Conservation (phyloP, 371 early-diverging fungal species). For the Encephalitozoon romaleae region DNA sequence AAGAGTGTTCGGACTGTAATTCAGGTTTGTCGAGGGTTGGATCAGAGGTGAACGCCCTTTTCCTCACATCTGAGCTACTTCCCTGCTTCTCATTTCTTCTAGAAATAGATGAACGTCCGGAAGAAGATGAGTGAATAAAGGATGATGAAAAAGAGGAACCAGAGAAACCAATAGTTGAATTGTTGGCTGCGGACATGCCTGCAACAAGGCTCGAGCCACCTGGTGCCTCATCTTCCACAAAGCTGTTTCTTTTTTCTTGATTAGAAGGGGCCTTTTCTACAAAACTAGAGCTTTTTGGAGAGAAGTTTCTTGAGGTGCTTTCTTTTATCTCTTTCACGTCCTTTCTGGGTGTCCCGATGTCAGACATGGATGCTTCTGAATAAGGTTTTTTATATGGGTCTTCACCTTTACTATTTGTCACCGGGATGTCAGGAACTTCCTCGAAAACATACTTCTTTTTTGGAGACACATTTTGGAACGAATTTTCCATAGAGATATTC, state of each 20-base stretch:
- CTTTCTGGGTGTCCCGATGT: not conserved
- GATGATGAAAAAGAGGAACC: not conserved
- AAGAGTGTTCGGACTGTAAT: not conserved
- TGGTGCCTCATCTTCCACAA: not conserved
- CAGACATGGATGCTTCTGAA: not conserved
- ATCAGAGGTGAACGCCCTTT: not conserved
- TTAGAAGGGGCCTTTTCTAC: not conserved
- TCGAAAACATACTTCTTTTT: not conserved
- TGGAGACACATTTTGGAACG: slow-evolving; percentile 24
- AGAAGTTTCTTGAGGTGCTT: not conserved
- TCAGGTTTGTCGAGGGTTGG: slow-evolving; percentile 4
- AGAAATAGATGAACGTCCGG: not conserved
- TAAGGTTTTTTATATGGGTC: not conserved
- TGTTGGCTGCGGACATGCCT: not conserved
- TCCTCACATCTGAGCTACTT: not conserved
- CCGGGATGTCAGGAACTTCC: not conserved
- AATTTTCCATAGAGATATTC: slow-evolving; percentile 40
- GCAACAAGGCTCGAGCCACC: not conserved
- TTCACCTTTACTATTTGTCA: not conserved
- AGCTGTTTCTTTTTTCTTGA: not conserved
- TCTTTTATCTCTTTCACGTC: not conserved
- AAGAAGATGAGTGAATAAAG: not conserved
- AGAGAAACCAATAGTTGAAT: not conserved
- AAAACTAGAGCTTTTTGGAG: not conserved
- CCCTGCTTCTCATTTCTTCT: not conserved